These are phyloP conservation scores for Pythium aristosporum DNA, from an alignment of 352 stramenopile species.

Conservation along the genomic window DNA sequence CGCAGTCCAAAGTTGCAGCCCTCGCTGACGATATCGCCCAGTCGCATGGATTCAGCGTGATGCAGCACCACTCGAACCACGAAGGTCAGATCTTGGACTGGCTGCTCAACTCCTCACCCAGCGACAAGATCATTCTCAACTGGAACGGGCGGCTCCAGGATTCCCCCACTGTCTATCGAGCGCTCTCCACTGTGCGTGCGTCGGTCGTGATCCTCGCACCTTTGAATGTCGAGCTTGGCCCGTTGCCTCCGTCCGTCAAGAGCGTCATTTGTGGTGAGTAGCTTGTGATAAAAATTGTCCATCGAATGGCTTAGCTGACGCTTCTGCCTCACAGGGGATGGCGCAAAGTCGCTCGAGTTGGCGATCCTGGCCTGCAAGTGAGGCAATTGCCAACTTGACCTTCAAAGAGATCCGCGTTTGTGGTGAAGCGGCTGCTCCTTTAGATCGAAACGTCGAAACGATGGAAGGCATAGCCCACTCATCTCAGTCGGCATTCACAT, in stretches of 20 bases:
- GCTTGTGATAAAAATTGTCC: background rate
- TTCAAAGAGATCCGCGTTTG: no score
- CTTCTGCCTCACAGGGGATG: slow-evolving; percentile 9
- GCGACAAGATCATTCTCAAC: slow-evolving; percentile 36
- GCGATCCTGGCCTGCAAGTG: slow-evolving; percentile 19
- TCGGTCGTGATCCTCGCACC: slow-evolving; percentile 37
- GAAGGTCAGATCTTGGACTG: slow-evolving; percentile 38
- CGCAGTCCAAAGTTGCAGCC: background rate
- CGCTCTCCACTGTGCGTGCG: slow-evolving; percentile 32
- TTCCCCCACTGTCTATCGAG: slow-evolving; percentile 34
- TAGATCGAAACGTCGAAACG: no score
- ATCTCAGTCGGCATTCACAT: no score
- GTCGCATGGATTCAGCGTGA: slow-evolving; percentile 7
- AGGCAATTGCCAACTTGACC: background rate
- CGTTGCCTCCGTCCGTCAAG: slow-evolving; percentile 31
- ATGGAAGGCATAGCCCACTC: no score
- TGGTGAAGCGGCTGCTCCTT: no score
- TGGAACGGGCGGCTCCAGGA: slow-evolving; percentile 40
- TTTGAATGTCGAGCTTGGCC: slow-evolving; percentile 32
- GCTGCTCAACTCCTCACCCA: slow-evolving; percentile 21
- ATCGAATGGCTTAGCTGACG: background rate
- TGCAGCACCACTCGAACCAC: slow-evolving; percentile 29
- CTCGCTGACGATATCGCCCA: background rate
- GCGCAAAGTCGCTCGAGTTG: slow-evolving; percentile 8
- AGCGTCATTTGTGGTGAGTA: slow-evolving; percentile 38